phyloP scores from a whole-genome alignment of 1,284 basidiomycete species.

The Laetiporus sulphureus region DNA sequence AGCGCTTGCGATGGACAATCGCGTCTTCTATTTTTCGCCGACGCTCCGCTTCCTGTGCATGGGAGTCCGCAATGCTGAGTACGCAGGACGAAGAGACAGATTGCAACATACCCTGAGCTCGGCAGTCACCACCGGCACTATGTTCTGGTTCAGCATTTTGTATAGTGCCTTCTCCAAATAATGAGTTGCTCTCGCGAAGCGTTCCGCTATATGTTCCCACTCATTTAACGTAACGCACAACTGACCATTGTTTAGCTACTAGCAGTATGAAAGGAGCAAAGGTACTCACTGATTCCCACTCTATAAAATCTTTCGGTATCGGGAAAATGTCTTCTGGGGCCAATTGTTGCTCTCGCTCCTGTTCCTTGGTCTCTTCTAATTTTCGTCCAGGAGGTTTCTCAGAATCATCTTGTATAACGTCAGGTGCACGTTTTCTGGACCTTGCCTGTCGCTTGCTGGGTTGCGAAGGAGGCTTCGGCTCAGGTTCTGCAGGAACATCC shows the following conservation, averaged over 20 bases:
- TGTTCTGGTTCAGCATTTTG: slow-evolving; percentile 55
- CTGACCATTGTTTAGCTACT: no score
- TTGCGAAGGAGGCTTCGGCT: not conserved
- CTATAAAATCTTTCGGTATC: slow-evolving; percentile 52
- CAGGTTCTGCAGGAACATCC: slow-evolving; percentile 5
- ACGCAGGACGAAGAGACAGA: not conserved
- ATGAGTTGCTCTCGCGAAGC: slow-evolving; percentile 70
- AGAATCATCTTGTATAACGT: not conserved
- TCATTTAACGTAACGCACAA: slow-evolving; percentile 75
- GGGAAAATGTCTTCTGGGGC: slow-evolving; percentile 10
- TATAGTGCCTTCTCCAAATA: slow-evolving; percentile 75
- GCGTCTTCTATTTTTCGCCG: slow-evolving; percentile 61
- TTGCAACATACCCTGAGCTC: slow-evolving; percentile 47
- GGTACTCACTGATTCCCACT: slow-evolving; percentile 75
- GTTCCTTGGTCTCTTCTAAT: not conserved
- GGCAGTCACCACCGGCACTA: slow-evolving; percentile 63
- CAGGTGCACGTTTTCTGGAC: slow-evolving; percentile 1
- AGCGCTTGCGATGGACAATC: slow-evolving; percentile 73
- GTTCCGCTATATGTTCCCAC: slow-evolving; percentile 71
- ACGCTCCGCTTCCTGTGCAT: slow-evolving; percentile 52
- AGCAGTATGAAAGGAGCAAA: slow-evolving; percentile 2
- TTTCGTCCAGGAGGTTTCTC: not conserved
- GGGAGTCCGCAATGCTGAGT: not conserved
- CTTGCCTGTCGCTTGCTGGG: slow-evolving; percentile 2
- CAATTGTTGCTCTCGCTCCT: not conserved